Percentiles rank a stretch among this genome's conserved stretches.
These are phyloP conservation scores for Solanum appendiculatum DNA, from an alignment of 257 asterid species.

Conservation along the genomic window DNA sequence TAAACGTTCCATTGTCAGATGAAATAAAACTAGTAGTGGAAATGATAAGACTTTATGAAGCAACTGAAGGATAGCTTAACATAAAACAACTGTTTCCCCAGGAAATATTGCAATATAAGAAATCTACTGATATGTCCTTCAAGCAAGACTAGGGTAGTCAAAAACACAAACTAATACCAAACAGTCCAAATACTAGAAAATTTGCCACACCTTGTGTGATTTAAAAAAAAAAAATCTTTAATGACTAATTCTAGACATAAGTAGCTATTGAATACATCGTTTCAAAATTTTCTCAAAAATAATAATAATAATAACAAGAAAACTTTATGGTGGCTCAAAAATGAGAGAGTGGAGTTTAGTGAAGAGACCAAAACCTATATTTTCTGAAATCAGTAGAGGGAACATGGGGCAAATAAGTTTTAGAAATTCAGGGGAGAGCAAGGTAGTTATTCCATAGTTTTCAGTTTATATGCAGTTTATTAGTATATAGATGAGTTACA, in stretches of 20 bases:
- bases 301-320: not conserved
- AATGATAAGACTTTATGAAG: not conserved
- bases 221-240: not conserved
- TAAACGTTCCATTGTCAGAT: slow-evolving; percentile 6
- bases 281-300: not conserved
- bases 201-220: not conserved
- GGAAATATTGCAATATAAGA: not conserved
- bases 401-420: not conserved
- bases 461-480: not conserved
- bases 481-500: not conserved
- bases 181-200: not conserved
- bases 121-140: not conserved
- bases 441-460: not conserved
- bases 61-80: not conserved
- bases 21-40: not conserved
- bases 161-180: not conserved
- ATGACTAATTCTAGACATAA: not conserved
- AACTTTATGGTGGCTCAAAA: not conserved
- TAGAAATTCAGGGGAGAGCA: not conserved
- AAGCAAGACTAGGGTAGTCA: not conserved
- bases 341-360: not conserved
- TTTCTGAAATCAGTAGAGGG: not conserved
- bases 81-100: not conserved
- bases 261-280: not conserved
- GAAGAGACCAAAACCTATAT: not conserved